Percentiles rank a stretch among this genome's conserved stretches.
These are phyloP conservation scores for Hypoxylon subgilvum DNA, from an alignment of 495 filamentous ascomycete genomes.

Conservation along the genomic window DNA sequence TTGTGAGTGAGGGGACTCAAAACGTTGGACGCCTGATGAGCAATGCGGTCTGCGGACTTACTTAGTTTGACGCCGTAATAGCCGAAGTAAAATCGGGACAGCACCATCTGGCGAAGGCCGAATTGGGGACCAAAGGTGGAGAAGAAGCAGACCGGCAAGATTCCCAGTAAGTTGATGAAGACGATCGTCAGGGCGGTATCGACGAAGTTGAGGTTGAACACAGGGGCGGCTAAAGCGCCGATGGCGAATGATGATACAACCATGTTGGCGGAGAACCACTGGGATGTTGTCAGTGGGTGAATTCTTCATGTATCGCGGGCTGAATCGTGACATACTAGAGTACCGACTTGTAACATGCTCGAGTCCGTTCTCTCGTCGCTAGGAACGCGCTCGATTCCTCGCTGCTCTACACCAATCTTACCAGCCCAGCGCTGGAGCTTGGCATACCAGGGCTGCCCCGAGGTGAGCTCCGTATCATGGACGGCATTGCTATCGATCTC, in stretches of 20 bases:
- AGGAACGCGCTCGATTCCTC: conserved; percentile 83
- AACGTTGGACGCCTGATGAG: not conserved
- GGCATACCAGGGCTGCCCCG: conserved; percentile 67
- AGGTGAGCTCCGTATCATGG: conserved; percentile 64
- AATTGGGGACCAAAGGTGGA: conserved; percentile 78
- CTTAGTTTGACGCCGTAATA: conserved; percentile 73
- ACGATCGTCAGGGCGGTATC: conserved; percentile 78
- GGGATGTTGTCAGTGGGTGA: conserved; percentile 9
- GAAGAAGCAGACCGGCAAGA: conserved; percentile 79
- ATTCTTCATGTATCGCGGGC: not conserved
- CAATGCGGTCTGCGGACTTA: conserved; percentile 48
- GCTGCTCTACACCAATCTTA: conserved; percentile 73
- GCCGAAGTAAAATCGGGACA: conserved; percentile 84
- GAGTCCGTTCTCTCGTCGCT: conserved; percentile 73
- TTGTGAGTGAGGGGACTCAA: conserved; percentile 9
- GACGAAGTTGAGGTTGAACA: conserved; percentile 74
- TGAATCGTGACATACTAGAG: conserved; percentile 64
- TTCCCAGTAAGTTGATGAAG: conserved; percentile 79
- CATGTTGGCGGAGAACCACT: conserved; percentile 89
- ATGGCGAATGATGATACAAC: conserved; percentile 83
- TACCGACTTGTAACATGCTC: conserved; percentile 70
- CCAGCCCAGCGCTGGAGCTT: conserved; percentile 73
- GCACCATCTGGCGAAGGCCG: conserved; percentile 83
- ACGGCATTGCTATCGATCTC: conserved; percentile 64
- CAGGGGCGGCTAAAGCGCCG: conserved; percentile 70